Base-by-base conservation (phyloP, 768 basidiomycete genomes). In the Panaeolus papilionaceus region DNA sequence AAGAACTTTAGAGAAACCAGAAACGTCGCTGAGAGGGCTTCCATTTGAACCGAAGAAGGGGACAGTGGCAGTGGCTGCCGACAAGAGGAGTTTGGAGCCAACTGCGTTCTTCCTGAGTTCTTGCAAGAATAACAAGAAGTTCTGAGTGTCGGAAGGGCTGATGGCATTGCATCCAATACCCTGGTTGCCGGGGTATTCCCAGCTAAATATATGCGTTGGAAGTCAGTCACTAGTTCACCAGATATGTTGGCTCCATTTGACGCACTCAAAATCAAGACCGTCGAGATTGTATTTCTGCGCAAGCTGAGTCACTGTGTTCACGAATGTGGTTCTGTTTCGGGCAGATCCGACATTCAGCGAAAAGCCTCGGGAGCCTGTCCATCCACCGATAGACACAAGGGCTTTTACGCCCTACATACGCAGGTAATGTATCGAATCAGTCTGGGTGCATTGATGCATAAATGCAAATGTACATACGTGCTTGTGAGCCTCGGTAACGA, bases 121-220 rank as follows among this genome's bases (percentile, higher is more conserved):
- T 72, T 91, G 84, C 14, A 98, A 82, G 82, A 97, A 94, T 18
- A 83, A 74, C 28, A 98, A 86, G 78, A 93, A 92, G 79, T 98
- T 95, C 12, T 84, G 81, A 1, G 89, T 88, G 75, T 98, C 96
- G 23, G 76, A 77, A 0, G 79, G 38, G n/a, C 80, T 84, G 66
- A 92, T 80, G 5, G 76, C 75, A 75, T 98, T 97, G 70, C 92
- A 92, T 1, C 87, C 88, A 6, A 91, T 84, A 26, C 95, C 95
- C 69, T 84, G 83, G 7, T 79, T 75, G 66, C 81, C 85, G 1
- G 95, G 95, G 75, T 92, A 96, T 80, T 97, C 95, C 95, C 95
- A 96, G 74, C 93, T 95, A 64, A 33, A 64, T 18, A 47, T 38
- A 64, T 42, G 11, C 54, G 11, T 67, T 18, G 11, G 18, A 68